Base-by-base conservation (phyloP, 148 eudicot species). In the Heliamphora exappendiculata region DNA sequence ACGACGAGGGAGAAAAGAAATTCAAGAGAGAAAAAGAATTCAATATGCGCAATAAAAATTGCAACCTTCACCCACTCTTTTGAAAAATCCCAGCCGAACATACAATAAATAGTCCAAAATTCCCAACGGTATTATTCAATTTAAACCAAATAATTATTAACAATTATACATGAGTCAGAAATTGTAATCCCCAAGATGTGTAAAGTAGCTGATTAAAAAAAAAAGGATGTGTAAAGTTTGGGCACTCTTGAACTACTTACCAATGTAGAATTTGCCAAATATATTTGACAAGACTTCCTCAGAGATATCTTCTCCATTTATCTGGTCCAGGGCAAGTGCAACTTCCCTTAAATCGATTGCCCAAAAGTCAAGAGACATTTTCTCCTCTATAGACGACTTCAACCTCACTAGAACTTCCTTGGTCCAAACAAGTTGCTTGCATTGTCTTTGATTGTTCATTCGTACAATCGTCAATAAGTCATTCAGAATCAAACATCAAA, bases 261-360 rank as follows among this genome's bases (percentile, higher is more conserved):
- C 97, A 42, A 94, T 94, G 76, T 97, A 94, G 79, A 94, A 94
- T 87, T 90, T 94, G 78, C 86, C 84, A 82, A 94, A 94, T 69
- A 94, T 91, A 78, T 85, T 88, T 4, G 93, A 81, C 69, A 94
- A 79, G n/a, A 94, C 87, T 78, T 94, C 97, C 80, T 94, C 98
- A 13, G 97, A 90, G 29, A 94, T 83, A 44, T 94, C 97, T 73
- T 94, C 96, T 49, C 98, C 98, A 51, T 87, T 86, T 28, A 94
- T 90, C 83, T 92, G 93, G n/a, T 89, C 96, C 54, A 94, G 91
- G 31, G 96, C 97, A 69, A 90, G 75, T 22, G 88, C 92, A 62
- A 97, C 97, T 79, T 90, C 98, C 79, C 98, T 86, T 69, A 94
- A 78, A 82, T 94, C 98, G 49, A 92, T 89, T 1, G 96, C 91